Base-by-base conservation (phyloP, 495 filamentous ascomycete species). In the Pseudevernia furfuracea region DNA sequence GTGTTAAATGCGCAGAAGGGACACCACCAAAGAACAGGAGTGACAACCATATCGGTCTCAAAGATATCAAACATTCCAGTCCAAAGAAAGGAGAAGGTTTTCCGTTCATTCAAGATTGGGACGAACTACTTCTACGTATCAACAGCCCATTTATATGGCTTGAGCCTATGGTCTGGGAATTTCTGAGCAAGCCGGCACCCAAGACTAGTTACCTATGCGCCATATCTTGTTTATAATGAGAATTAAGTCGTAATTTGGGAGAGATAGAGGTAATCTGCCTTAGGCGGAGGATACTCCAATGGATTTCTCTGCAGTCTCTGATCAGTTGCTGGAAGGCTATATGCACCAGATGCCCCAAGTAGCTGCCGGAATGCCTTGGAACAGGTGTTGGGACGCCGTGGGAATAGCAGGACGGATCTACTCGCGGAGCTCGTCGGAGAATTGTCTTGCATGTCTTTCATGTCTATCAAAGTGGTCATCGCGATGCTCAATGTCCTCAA, bases 401-500 rank as follows among this genome's bases (percentile, higher is more conserved):
- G 5, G 17, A 52, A 52, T 3, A 52, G 46, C 23, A 14, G 23
- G 46, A 52, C 41, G 14, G 19, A 19, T 11, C 41, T 17, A 43
- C 41, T 19, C 14, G 41, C 19, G 1, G 41, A 19, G 4, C 4
- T 1, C 4, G 15, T 19, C 23, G 19, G 43, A n/a, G 44, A 48
- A 10, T 25, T 23, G 48, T n/a, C n/a, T n/a, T n/a, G n/a, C n/a
- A n/a, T n/a, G n/a, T n/a, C n/a, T n/a, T n/a, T n/a, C 38, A 15
- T 15, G 6, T 15, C 39, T 41, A 19, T 41, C 39, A 17, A 48
- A 4, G 1, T n/a, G 21, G 19, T 21, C 1, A 48, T 48, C 9
- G 3, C n/a, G 44, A 34, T 55, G 52, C 30, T 55, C 52, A 55
- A 55, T 15, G 52, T 34, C 30, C 52, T 55, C 52, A n/a, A 55